A percentile compares a stretch with the other conserved stretches of the same genome.
These are phyloP conservation scores for Miscanthus sacchariflorus DNA, from an alignment of 202 grass and related monocot species.

Conservation along the genomic window DNA sequence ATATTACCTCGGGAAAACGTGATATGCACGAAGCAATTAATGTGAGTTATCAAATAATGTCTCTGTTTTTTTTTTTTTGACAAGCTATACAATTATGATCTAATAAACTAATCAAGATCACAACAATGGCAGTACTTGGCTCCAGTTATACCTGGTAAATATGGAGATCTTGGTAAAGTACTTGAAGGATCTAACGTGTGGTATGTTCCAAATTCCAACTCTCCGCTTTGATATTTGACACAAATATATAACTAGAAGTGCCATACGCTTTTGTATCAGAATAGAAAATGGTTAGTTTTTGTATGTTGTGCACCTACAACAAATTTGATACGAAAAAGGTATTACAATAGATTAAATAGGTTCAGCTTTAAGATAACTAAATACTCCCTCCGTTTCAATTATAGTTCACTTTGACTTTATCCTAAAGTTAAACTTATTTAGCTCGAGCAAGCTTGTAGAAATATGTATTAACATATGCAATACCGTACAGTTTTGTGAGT, in stretches of 20 bases:
- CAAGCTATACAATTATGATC: background rate
- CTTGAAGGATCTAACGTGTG: slow-evolving; percentile 83
- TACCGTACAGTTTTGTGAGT: too few species aligned
- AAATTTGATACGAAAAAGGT: too few species aligned
- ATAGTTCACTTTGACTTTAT: too few species aligned
- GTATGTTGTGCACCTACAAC: too few species aligned
- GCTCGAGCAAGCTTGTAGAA: too few species aligned
- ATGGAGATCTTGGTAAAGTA: slow-evolving; percentile 70
- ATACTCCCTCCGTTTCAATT: too few species aligned
- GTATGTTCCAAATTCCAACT: slow-evolving; percentile 56
- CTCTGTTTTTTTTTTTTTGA: slow-evolving; percentile 1
- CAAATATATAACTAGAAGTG: background rate
- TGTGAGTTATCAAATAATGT: slow-evolving; percentile 54
- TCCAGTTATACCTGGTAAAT: slow-evolving; percentile 62
- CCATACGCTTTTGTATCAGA: too few species aligned
- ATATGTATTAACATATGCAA: too few species aligned
- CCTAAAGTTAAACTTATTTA: too few species aligned
- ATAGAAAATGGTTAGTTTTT: background rate
- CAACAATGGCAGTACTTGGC: slow-evolving; percentile 58
- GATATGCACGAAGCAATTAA: slow-evolving; percentile 97
- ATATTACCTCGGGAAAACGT: slow-evolving; percentile 80
- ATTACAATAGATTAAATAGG: too few species aligned
- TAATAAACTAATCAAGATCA: background rate
- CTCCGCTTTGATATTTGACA: background rate
- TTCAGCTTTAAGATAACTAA: too few species aligned